Base-by-base conservation (phyloP, 2,329 filamentous ascomycete species). In the Arthrobotrys conoides region DNA sequence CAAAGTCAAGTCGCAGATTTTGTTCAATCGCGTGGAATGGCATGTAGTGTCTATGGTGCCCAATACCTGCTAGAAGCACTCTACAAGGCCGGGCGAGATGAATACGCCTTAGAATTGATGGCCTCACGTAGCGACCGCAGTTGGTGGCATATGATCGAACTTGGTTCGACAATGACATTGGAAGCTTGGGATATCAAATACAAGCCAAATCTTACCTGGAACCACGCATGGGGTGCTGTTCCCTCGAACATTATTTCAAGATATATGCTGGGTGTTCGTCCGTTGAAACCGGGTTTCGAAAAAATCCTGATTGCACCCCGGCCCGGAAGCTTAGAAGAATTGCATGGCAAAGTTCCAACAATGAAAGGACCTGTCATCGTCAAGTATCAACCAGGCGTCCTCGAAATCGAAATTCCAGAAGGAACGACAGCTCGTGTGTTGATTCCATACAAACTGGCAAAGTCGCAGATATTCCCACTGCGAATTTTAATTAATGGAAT, bases 151-250 rank as follows among this genome's bases (percentile, higher is more conserved):
- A 63, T 71, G 33, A 55, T 71, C n/a, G 18, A 61, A 30, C 5
- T 63, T 5, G 46, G 55, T 27, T 71, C 68, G 1, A 71, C 68
- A 30, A 71, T 71, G 57, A 71, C 68, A n/a, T 22, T 61, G 1
- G 68, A 71, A n/a, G 68, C 68, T 22, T 71, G 68, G 68, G 68
- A 64, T 22, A n/a, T 46, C 3, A 64, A 65, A 41, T 71, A 71
- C 33, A 71, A 71, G 10, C 27, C 41, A 48, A 71, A 71, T 18
- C 16, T 71, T 8, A 65, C 57, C 1, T 71, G 68, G 68, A 71
- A 71, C 22, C 68, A 71, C 18, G 68, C 68, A 14, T 71, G 68
- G 68, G 57, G 68, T 12, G 48, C 57, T 8, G 57, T 33, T 46
- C 68, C 68, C 8, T 57, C 68, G 6, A 64, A 71, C 38, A 71